Percentiles rank a stretch among this genome's conserved stretches.
These are phyloP conservation scores for Fusarium algeriense DNA, from an alignment of 2,329 filamentous ascomycete genomes.

Conservation along the genomic window DNA sequence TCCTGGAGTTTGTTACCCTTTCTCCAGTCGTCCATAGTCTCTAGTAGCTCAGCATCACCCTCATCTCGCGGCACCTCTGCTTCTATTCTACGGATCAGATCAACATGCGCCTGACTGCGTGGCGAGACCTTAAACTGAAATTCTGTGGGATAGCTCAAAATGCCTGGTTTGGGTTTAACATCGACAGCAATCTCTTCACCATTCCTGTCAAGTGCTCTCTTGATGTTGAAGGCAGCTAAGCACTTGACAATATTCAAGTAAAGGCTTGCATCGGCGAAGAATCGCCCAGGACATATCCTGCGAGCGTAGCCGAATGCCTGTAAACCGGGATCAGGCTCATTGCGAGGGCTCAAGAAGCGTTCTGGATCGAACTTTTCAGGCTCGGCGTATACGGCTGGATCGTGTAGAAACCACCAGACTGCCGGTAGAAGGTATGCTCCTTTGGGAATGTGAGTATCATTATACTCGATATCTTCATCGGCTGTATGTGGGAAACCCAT, in stretches of 20 bases:
- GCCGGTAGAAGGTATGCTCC: slow-evolving; percentile 25
- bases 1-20: no score
- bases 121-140: neutral
- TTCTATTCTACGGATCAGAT: neutral
- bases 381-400: slow-evolving; percentile 72
- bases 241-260: neutral
- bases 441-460: slow-evolving; percentile 41
- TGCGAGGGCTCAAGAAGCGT: slow-evolving; percentile 12
- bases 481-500: slow-evolving; percentile 54
- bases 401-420: slow-evolving; percentile 58
- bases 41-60: neutral
- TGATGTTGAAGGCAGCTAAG: neutral
- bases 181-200: neutral
- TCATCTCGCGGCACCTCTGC: neutral
- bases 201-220: neutral
- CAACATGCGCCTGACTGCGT: neutral
- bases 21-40: no score
- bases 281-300: neutral
- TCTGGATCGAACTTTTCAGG: slow-evolving; percentile 22
- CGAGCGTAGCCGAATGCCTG: neutral
- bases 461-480: slow-evolving; percentile 40
- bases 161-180: neutral
- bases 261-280: neutral
- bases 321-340: neutral
- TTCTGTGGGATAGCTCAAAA: neutral